Conservation (phyloP, 805 yeast species). For the Cyberlindnera americana region DNA sequence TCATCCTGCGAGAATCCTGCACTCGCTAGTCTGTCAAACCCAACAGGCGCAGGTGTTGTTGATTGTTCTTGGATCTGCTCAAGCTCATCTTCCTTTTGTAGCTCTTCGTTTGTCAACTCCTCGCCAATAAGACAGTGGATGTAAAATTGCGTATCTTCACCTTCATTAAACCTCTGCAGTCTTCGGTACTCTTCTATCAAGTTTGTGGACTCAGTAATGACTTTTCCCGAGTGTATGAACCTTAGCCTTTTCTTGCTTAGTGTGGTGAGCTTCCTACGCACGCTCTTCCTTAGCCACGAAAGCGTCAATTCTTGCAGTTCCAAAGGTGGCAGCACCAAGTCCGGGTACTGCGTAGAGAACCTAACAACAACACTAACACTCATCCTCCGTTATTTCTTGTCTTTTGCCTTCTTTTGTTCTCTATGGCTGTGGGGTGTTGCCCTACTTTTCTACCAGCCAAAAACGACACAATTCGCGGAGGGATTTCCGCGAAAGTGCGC, state of each 20-base stretch:
- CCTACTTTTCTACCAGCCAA: too few relatives aligned
- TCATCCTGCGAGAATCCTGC: constrained; percentile 85
- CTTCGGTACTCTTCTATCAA: constrained; percentile 47
- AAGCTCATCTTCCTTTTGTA: constrained; percentile 54
- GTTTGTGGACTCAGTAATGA: constrained; percentile 53
- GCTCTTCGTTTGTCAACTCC: constrained; percentile 48
- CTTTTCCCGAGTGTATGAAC: constrained; percentile 66
- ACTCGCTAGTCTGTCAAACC: constrained; percentile 77
- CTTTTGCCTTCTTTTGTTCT: background rate
- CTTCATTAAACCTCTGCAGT: constrained; percentile 19
- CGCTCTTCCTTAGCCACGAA: constrained; percentile 38
- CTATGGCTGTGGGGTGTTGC: too few relatives aligned
- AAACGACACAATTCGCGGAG: too few relatives aligned
- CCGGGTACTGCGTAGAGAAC: constrained; percentile 42
- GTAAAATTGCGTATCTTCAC: constrained; percentile 40
- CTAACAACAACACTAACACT: constrained; percentile 32
- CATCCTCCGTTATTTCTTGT: background rate
- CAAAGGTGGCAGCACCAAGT: constrained; percentile 36
- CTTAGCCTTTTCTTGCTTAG: constrained; percentile 47
- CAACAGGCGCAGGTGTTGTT: constrained; percentile 68
- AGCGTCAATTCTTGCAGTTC: constrained; percentile 35
- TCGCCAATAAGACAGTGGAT: constrained; percentile 82
- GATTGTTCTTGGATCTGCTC: constrained; percentile 51
- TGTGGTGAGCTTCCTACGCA: constrained; percentile 31
- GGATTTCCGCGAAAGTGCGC: too few relatives aligned